These are phyloP conservation scores for Leucaena leucocephala DNA, from an alignment of 306 rosid genomes.

Conservation along the genomic window DNA sequence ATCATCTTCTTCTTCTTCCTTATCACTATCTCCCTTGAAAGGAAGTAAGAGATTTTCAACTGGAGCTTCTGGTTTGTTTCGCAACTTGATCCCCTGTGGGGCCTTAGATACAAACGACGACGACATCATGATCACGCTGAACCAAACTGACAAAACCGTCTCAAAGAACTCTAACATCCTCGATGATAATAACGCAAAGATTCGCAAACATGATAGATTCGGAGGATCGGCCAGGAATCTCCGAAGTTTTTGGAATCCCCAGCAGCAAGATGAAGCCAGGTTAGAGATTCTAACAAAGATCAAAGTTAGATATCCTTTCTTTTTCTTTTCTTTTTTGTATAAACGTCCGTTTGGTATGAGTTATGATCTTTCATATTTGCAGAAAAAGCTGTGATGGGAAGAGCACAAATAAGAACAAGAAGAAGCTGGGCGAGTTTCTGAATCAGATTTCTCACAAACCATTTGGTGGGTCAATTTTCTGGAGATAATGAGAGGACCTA, in stretches of 20 bases:
- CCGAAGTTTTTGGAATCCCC: conserved; percentile 8
- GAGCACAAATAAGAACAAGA: conserved; percentile 30
- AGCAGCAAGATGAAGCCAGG: conserved; percentile 11
- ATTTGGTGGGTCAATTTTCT: conserved; percentile 50
- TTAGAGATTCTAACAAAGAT: neutral
- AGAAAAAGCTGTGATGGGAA: conserved; percentile 45
- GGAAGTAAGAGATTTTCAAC: conserved; percentile 56
- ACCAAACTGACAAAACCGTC: conserved; percentile 17
- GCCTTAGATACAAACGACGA: conserved; percentile 56
- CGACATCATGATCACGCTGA: conserved; percentile 42
- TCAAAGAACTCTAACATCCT: neutral
- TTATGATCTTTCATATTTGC: conserved; percentile 4
- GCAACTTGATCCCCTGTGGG: conserved; percentile 70
- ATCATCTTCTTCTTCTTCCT: conserved; percentile 9
- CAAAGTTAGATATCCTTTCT: too few relatives aligned
- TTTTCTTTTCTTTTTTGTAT: too few relatives aligned
- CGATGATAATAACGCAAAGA: conserved; percentile 15
- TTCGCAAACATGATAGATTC: conserved; percentile 6
- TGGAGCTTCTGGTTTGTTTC: conserved; percentile 46
- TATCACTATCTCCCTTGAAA: conserved; percentile 38
- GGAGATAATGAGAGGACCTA: conserved; percentile 35
- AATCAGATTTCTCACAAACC: conserved; percentile 44
- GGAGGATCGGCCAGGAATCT: conserved; percentile 9
- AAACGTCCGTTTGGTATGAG: too few relatives aligned
- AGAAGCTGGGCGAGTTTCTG: conserved; percentile 21